Evolutionary conservation across 768 basidiomycete genomes (phyloP).

Genomic region (Boletus sp.): DNA sequence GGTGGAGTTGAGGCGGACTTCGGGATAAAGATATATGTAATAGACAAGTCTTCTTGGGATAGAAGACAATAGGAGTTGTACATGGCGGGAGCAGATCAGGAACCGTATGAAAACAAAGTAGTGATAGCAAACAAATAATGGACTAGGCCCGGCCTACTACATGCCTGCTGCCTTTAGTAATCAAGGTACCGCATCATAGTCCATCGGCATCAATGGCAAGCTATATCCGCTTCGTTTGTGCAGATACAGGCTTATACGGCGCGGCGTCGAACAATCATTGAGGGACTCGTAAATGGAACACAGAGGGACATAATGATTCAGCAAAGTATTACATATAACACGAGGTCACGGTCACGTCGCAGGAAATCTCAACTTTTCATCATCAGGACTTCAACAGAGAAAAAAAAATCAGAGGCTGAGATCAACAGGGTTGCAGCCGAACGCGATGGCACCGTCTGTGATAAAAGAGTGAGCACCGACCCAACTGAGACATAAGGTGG

Average conservation of each 20-base stretch:
- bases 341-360: not conserved
- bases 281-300: not conserved
- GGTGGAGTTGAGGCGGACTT: slow-evolving; percentile 54
- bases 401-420: not conserved
- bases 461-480: no score
- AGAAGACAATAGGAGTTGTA: not conserved
- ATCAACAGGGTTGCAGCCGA: no score
- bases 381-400: not conserved
- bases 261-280: no score
- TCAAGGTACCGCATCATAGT: not conserved
- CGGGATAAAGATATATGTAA: slow-evolving; percentile 54
- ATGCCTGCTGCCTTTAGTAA: not conserved
- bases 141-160: no score
- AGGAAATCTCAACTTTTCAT: not conserved
- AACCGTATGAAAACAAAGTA: not conserved
- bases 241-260: not conserved
- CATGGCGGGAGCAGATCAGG: not conserved
- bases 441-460: no score
- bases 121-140: not conserved
- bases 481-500: no score
- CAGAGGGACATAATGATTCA: not conserved
- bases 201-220: not conserved
- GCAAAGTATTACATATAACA: not conserved
- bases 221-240: not conserved
- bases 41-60: slow-evolving; percentile 39